Percentiles rank a stretch among this genome's conserved stretches.
phyloP scores from a whole-genome alignment of 495 filamentous ascomycete genomes.

The Aspergillus kassunensis region DNA sequence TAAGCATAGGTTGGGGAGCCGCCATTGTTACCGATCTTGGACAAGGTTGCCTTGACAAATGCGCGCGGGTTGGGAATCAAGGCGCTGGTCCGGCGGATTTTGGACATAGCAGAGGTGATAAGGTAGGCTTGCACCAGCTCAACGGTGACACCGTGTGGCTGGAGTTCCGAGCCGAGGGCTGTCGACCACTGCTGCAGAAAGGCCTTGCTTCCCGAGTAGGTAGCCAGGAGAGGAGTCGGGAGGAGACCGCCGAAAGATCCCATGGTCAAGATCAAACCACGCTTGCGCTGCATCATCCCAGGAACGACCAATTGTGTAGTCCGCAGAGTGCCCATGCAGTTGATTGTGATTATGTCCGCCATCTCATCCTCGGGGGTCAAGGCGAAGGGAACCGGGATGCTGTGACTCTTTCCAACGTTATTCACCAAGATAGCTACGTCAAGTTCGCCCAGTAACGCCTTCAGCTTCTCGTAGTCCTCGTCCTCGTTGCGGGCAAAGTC shows the following conservation, averaged over 20 bases:
- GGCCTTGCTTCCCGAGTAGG: constrained; percentile 96
- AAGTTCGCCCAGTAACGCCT: constrained; percentile 60
- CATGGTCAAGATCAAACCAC: constrained; percentile 93
- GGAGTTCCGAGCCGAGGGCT: constrained; percentile 78
- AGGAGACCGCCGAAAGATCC: constrained; percentile 88
- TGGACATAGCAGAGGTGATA: constrained; percentile 93
- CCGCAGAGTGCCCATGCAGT: constrained; percentile 82
- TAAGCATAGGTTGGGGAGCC: constrained; percentile 69
- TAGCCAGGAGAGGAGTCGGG: constrained; percentile 89
- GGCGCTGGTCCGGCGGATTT: constrained; percentile 72
- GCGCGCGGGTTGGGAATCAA: constrained; percentile 75
- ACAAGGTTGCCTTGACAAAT: constrained; percentile 75
- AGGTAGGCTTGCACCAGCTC: constrained; percentile 86
- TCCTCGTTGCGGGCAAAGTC: constrained; percentile 79
- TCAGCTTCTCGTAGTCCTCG: constrained; percentile 70
- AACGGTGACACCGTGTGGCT: constrained; percentile 73
- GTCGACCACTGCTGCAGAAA: constrained; percentile 97
- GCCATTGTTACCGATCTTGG: constrained; percentile 75
- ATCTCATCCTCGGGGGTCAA: constrained; percentile 75
- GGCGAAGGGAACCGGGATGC: constrained; percentile 84
- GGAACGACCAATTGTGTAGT: constrained; percentile 82
- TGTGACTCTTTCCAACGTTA: constrained; percentile 94
- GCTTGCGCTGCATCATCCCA: constrained; percentile 74
- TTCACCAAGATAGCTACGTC: constrained; percentile 90
- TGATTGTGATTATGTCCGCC: constrained; percentile 86